These are phyloP conservation scores for Hypoxylon lienhwacheense DNA, from an alignment of 495 filamentous ascomycete species.

Conservation along the genomic window DNA sequence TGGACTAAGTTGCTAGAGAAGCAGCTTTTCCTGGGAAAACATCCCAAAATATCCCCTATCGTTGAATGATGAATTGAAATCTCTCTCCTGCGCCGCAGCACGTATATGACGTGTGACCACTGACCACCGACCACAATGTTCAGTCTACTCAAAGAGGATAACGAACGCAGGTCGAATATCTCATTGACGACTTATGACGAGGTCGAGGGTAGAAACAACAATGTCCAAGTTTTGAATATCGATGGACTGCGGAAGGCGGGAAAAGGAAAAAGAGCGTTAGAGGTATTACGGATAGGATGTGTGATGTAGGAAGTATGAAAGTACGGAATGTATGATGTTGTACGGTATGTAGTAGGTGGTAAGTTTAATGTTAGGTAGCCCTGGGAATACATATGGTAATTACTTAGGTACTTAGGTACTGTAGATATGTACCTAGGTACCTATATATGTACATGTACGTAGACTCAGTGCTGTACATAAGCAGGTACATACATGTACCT, in stretches of 20 bases:
- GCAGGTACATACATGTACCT: conserved; percentile 13
- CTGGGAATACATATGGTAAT: too few species aligned
- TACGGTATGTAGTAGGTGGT: too few species aligned
- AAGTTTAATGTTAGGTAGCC: too few species aligned
- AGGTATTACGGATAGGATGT: too few species aligned
- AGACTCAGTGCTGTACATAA: background rate
- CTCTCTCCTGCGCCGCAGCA: conserved; percentile 11
- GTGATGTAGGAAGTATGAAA: too few species aligned
- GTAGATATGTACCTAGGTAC: conserved; percentile 1
- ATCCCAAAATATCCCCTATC: conserved; percentile 2
- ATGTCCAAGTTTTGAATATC: too few species aligned
- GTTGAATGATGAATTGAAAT: conserved; percentile 23
- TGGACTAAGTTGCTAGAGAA: conserved; percentile 1
- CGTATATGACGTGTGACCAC: conserved; percentile 29
- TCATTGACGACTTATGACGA: conserved; percentile 1
- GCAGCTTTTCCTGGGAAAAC: conserved; percentile 4
- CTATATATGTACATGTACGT: conserved; percentile 3
- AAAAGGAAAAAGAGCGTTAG: too few species aligned
- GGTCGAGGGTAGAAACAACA: too few species aligned
- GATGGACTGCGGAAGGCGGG: too few species aligned
- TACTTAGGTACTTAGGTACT: too few species aligned
- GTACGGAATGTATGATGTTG: too few species aligned
- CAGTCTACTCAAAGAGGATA: conserved; percentile 1
- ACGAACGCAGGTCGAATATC: background rate
- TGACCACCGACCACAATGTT: too few species aligned